Base-by-base conservation (phyloP, 2,329 filamentous ascomycete species). In the Gyromitra esculenta region DNA sequence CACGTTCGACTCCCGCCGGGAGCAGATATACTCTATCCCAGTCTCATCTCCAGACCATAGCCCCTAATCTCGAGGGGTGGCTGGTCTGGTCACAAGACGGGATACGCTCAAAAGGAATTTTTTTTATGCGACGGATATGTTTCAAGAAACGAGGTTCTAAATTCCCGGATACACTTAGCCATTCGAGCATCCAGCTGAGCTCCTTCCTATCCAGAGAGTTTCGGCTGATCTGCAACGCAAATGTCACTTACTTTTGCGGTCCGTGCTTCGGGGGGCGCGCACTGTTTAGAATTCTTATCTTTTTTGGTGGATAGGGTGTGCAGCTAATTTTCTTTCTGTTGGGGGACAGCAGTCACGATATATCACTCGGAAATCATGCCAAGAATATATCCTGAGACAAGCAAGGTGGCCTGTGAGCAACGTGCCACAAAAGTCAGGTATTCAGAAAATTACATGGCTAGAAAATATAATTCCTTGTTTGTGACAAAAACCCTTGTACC, bases 101-200 rank as follows among this genome's bases (percentile, higher is more conserved):
- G 56, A 60, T 18, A 39, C 39, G 15, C 6, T 39, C 31, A 68
- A 57, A 45, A 52, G 15, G 43, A 52, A 25, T 4, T 31, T 3
- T 31, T 31, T 31, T 52, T 45, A 69, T 35, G 43, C 18, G 31
- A 60, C 13, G 41, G 21, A 60, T 69, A 48, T n/a, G 41, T 37
- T 35, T 37, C 43, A 35, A 15, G 13, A 18, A 37, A 57, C 31
- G 6, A 21, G 41, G 43, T 15, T 48, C 54, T 43, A 31, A 37
- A 60, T 60, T 41, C 39, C 54, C 56, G 66, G 54, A 62, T 70
- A 41, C 18, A 62, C 66, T 8, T 70, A 60, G 35, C 66, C 43
- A 31, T 70, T 52, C 54, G 56, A 31, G 66, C 39, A 65, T 50
- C 18, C 7, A 21, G 8, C 18, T 50, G 25, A 65, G 21, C 43